Base-by-base conservation (phyloP, 225 moss, liverwort and hornwort genomes). In the Sphagnum contortum region DNA sequence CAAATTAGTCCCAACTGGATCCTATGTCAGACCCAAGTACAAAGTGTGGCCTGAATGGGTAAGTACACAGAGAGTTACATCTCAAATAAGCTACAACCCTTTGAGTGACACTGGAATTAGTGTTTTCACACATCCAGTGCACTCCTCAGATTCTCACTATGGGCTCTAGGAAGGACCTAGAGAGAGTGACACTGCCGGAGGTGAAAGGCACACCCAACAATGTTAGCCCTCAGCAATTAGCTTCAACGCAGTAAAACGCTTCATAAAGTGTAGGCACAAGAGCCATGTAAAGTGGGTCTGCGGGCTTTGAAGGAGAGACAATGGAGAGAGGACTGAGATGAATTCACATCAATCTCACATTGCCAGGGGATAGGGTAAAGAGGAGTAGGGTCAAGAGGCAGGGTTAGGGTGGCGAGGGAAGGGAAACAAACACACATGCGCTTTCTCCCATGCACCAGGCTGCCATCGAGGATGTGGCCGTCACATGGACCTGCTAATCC, bases 401-500 rank as follows among this genome's bases (percentile, higher is more conserved):
- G 82, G 98, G 86, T 80, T 86, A 89, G 87, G 29, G 29, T 29
- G 29, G 89, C 98, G 93, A 91, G 92, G 98, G 89, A 89, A 87
- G 84, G 95, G 86, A 91, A 93, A 99, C 93, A 99, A 99, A 99
- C 98, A 99, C 98, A 99, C 93, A 92, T 93, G 93, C 93, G 98
- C 93, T 91, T 91, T 93, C 98, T 93, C 98, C 93, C 98, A 93
- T 89, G 98, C 98, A 99, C 87, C 93, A 93, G 84, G 98, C 89
- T 93, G 98, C 93, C 98, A 99, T 99, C 98, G 89, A 99, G 91
- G 98, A 99, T 93, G 93, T 93, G 89, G 89, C 84, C 87, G 93
- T 99, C 98, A 93, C 93, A 99, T 89, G 93, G 98, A 99, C 98
- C 98, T 99, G 98, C 88, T 99, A 87, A 99, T 93, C 98, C 98